These are phyloP conservation scores for Rhizopogon salebrosus DNA, from an alignment of 768 basidiomycete species.

Conservation along the genomic window DNA sequence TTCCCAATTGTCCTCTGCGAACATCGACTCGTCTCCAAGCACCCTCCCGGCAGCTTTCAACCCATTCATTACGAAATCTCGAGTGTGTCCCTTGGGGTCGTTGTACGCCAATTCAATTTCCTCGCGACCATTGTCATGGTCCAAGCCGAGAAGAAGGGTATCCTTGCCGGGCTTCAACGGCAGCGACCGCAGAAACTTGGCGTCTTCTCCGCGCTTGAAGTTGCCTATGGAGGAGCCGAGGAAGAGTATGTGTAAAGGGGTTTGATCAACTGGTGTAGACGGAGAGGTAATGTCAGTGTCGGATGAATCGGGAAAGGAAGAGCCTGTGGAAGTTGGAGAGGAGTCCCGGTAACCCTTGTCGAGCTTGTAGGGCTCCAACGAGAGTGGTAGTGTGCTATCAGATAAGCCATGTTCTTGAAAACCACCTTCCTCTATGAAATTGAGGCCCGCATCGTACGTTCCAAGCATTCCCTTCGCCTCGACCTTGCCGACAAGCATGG, in stretches of 20 bases:
- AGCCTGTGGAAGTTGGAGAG: constrained; percentile 35
- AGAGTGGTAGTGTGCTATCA: neutral
- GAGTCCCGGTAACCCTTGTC: constrained; percentile 18
- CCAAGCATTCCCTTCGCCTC: constrained; percentile 82
- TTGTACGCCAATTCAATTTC: constrained; percentile 85
- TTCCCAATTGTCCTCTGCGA: constrained; percentile 68
- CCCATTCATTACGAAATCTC: constrained; percentile 83
- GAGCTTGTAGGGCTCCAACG: constrained; percentile 7
- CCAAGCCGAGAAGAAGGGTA: constrained; percentile 86
- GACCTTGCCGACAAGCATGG: constrained; percentile 63
- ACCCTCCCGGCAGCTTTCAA: constrained; percentile 61
- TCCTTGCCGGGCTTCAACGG: constrained; percentile 79
- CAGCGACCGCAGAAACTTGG: constrained; percentile 68
- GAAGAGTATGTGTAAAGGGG: constrained; percentile 81
- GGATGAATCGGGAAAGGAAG: constrained; percentile 14
- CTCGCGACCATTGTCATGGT: constrained; percentile 69
- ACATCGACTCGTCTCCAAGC: constrained; percentile 62
- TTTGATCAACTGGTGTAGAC: constrained; percentile 42
- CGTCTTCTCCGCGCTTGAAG: constrained; percentile 67
- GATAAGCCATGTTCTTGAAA: constrained; percentile 10
- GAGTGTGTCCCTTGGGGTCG: constrained; percentile 68
- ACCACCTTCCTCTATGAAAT: constrained; percentile 55
- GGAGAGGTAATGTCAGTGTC: constrained; percentile 19
- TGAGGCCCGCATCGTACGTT: constrained; percentile 86
- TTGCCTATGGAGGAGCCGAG: constrained; percentile 92